These are phyloP conservation scores for Ogataea ramenticola DNA, from an alignment of 805 yeast genomes.

Conservation along the genomic window DNA sequence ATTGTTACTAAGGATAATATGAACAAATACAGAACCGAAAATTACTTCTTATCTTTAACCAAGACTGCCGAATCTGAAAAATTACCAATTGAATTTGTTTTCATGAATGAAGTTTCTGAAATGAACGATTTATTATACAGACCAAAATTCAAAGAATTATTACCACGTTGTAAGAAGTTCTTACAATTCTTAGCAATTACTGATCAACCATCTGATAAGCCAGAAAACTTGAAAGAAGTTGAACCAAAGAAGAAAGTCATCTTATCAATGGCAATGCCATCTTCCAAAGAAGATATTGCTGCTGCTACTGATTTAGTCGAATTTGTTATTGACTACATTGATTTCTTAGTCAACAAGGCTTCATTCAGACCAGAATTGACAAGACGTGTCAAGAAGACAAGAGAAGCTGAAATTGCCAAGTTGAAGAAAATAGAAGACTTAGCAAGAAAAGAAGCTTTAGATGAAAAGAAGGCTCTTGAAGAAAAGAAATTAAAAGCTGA, in stretches of 20 bases:
- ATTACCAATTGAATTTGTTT: conserved; percentile 70
- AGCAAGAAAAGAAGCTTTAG: conserved; percentile 57
- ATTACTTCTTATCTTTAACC: conserved; percentile 80
- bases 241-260: conserved; percentile 46
- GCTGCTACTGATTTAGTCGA: conserved; percentile 56
- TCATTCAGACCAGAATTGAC: conserved; percentile 68
- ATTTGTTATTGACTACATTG: conserved; percentile 37
- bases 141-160: conserved; percentile 39
- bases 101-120: conserved; percentile 85
- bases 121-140: conserved; percentile 60
- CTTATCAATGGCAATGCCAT: conserved; percentile 47
- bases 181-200: conserved; percentile 72
- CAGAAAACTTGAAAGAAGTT: conserved; percentile 50
- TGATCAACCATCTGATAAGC: conserved; percentile 74
- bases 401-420: conserved; percentile 68
- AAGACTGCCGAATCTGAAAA: conserved; percentile 66
- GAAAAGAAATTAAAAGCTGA: conserved; percentile 58
- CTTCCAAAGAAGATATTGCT: conserved; percentile 40
- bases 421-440: conserved; percentile 64
- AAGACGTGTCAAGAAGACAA: conserved; percentile 68
- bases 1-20: conserved; percentile 79
- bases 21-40: conserved; percentile 66
- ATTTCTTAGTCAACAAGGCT: conserved; percentile 27
- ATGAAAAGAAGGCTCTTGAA: conserved; percentile 63
- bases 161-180: conserved; percentile 30